Base-by-base conservation (phyloP, 1,284 basidiomycete genomes). In the Farysia itapuensis region DNA sequence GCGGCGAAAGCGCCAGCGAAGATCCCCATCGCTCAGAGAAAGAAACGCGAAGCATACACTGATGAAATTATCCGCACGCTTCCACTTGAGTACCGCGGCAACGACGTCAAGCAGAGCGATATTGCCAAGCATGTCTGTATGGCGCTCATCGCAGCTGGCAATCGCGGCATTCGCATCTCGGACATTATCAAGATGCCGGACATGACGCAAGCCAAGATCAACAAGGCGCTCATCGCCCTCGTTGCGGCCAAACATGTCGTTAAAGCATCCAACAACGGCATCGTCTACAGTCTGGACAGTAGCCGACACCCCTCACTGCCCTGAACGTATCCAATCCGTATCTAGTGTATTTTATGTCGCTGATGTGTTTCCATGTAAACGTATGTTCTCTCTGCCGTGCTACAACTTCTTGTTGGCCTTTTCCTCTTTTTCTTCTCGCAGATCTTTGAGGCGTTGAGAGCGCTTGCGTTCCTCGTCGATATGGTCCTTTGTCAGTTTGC, bases 191-290 rank as follows among this genome's bases (percentile, higher is more conserved):
- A 82, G 37, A 84, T 85, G 2, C 89, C 90, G 0, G 89, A 91
- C 48, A 81, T 93, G 35, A 86, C 85, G 35, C 90, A 93, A 78
- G 87, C 89, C 5, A 83, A 87, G 26, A 90, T 90, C 32, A 94
- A 95, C 79, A 94, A 92, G 77, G 91, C 90, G 63, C 81, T 96
- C 23, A 91, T 95, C 45, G 89, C 90, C 1, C 80, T 95, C 2
- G 89, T 93, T 2, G 87, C 87, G 64, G 83, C 90, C 41, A 95
- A 94, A 75, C 83, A 89, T 20, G 89, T 92, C 3, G 79, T 80
- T 35, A 94, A 92, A 77, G 67, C 56, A 18, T 77, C 58, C 22
- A 72, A 77, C 18, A 78, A 77, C 50, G 72, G 73, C 14, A 60
- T 72, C 29, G 65, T 75, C 3, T 75, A 74, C 40, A 50, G 50